These are phyloP conservation scores for Paracamarosporium sp. DNA, from an alignment of 2,329 filamentous ascomycete species.

Conservation along the genomic window DNA sequence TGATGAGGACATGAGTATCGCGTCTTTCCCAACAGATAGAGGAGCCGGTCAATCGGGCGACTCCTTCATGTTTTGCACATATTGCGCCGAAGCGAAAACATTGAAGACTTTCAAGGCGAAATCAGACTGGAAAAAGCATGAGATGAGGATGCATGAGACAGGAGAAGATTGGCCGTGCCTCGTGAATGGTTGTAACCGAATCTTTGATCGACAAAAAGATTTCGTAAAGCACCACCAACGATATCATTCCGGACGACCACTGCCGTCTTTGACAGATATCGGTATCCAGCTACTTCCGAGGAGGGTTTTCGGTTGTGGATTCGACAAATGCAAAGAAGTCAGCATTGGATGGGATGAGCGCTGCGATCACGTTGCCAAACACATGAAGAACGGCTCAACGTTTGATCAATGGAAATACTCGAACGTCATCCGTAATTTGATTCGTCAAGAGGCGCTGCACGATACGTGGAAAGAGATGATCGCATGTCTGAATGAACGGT, in stretches of 20 bases:
- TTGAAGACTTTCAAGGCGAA: constrained; percentile 48
- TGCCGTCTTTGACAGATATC: constrained; percentile 45
- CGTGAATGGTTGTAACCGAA: constrained; percentile 40
- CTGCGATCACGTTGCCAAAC: constrained; percentile 47
- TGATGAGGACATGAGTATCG: constrained; percentile 38
- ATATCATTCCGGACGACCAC: constrained; percentile 43
- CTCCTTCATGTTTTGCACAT: constrained; percentile 47
- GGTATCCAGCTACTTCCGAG: constrained; percentile 40
- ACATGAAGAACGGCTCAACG: constrained; percentile 46
- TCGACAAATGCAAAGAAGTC: constrained; percentile 48
- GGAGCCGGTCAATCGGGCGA: constrained; percentile 34
- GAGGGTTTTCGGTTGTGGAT: constrained; percentile 47
- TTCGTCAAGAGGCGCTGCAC: constrained; percentile 44
- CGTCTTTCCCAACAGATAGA: constrained; percentile 32
- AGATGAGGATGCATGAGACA: constrained; percentile 49
- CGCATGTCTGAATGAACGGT: constrained; percentile 35
- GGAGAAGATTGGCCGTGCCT: constrained; percentile 47
- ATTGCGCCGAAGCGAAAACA: constrained; percentile 43
- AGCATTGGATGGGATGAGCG: constrained; percentile 48
- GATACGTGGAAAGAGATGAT: constrained; percentile 48
- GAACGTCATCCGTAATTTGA: constrained; percentile 46
- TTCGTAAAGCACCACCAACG: constrained; percentile 47
- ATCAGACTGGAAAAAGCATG: constrained; percentile 49
- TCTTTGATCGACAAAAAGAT: constrained; percentile 46
- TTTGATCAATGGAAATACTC: constrained; percentile 47